A percentile compares a stretch with the other conserved stretches of the same genome.
Evolutionary conservation across 2,329 filamentous ascomycete genomes (phyloP).

Genomic region (Penicillium paneum): DNA sequence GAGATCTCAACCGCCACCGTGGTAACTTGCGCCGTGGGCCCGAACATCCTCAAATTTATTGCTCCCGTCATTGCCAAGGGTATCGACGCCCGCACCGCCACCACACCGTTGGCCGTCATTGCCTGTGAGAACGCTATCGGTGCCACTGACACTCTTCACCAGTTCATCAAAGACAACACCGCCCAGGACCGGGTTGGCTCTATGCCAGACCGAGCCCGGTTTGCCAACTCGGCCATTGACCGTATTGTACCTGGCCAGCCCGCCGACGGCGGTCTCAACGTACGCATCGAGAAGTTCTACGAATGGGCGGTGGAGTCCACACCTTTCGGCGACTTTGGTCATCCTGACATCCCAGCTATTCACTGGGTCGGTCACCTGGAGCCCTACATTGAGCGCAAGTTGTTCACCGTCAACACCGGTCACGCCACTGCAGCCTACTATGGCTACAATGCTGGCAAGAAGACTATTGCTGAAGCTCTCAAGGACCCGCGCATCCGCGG

Average conservation of each 20-base stretch:
- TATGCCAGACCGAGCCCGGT: conserved; percentile 73
- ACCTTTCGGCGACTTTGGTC: conserved; percentile 70
- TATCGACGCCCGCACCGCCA: conserved; percentile 68
- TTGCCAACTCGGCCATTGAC: conserved; percentile 97
- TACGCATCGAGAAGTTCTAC: conserved; percentile 97
- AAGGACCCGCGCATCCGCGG: conserved; percentile 74
- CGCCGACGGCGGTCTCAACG: conserved; percentile 73
- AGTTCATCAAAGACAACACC: conserved; percentile 77
- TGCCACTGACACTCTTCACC: conserved; percentile 82
- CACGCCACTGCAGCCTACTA: conserved; percentile 96
- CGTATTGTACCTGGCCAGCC: conserved; percentile 94
- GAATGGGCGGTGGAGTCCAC: conserved; percentile 95
- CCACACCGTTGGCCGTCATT: conserved; percentile 79
- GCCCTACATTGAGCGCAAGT: conserved; percentile 98
- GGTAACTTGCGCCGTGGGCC: conserved; percentile 95
- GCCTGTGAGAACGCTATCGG: conserved; percentile 98
- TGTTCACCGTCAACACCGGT: conserved; percentile 98
- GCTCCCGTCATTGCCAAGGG: conserved; percentile 94
- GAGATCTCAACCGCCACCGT: conserved; percentile 85
- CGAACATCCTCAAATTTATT: conserved; percentile 94
- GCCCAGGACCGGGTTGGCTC: conserved; percentile 62
- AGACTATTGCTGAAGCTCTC: conserved; percentile 85
- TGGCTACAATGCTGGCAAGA: conserved; percentile 80
- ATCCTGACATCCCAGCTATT: conserved; percentile 78
- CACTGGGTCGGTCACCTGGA: conserved; percentile 89